Evolutionary conservation across 768 basidiomycete species (phyloP).

Genomic region (Chalciporus piperatus): DNA sequence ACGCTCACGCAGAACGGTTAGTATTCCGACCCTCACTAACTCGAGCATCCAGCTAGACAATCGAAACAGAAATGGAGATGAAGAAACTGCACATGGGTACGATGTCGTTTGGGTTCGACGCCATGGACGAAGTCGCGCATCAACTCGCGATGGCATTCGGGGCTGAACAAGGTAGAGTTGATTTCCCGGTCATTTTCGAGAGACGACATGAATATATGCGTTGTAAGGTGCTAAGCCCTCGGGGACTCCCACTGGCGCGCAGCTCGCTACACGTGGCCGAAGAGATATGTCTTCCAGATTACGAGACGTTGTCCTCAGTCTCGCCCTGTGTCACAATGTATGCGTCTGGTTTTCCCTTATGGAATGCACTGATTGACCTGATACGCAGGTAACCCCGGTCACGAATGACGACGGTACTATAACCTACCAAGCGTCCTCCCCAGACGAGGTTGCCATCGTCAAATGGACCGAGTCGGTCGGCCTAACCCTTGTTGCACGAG

Average conservation of each 20-base stretch:
- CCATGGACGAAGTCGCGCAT: constrained; percentile 98
- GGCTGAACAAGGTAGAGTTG: constrained; percentile 49
- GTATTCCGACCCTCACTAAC: constrained; percentile 14
- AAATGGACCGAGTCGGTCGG: constrained; percentile 96
- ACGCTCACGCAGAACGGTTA: constrained; percentile 95
- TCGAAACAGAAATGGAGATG: constrained; percentile 91
- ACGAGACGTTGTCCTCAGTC: constrained; percentile 86
- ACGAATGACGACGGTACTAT: constrained; percentile 91
- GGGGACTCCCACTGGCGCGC: constrained; percentile 71
- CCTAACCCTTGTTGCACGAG: constrained; percentile 81
- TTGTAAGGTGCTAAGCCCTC: constrained; percentile 46
- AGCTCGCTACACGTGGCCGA: constrained; percentile 82
- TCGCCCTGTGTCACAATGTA: constrained; percentile 96
- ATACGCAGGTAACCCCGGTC: constrained; percentile 90
- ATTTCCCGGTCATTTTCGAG: background rate
- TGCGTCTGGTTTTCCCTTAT: constrained; percentile 19
- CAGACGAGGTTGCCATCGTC: constrained; percentile 98
- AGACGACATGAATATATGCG: background rate
- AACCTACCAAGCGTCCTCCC: constrained; percentile 98
- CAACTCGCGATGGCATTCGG: constrained; percentile 88
- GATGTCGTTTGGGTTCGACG: constrained; percentile 92
- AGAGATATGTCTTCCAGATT: constrained; percentile 95
- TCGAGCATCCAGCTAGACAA: background rate
- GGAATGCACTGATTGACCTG: background rate
- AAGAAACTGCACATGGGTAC: constrained; percentile 99